Percentiles rank a stretch among this genome's conserved stretches.
These are phyloP conservation scores for Magnolia changhungtana DNA, from an alignment of 164 flowering plant genomes.

Conservation along the genomic window DNA sequence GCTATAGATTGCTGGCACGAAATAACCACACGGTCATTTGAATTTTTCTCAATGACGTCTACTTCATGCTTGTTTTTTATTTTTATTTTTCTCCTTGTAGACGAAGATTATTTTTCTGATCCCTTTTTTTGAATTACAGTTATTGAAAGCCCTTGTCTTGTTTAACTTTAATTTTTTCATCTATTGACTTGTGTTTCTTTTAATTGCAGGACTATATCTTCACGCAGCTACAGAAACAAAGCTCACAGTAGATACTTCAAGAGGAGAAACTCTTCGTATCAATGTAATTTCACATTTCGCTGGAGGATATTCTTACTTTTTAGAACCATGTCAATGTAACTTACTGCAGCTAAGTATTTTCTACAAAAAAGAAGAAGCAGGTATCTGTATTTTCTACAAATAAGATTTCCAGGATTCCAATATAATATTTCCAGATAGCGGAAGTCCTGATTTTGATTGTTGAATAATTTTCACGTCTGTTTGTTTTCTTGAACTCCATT, in stretches of 20 bases:
- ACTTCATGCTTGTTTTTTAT: background rate
- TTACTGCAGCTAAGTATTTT: too few species aligned
- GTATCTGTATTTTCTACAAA: background rate
- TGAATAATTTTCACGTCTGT: background rate
- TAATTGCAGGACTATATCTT: slow-evolving; percentile 29
- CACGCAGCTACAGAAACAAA: slow-evolving; percentile 27
- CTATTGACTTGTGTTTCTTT: background rate
- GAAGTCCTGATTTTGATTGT: background rate
- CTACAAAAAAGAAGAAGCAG: background rate
- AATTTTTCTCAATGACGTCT: background rate
- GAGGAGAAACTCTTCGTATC: slow-evolving; percentile 35
- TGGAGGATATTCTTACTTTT: background rate
- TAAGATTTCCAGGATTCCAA: background rate
- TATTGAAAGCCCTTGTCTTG: background rate
- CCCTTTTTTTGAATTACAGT: background rate
- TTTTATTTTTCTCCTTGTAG: too few species aligned
- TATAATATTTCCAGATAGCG: background rate
- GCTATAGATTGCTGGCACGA: too few species aligned
- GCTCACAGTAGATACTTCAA: slow-evolving; percentile 29
- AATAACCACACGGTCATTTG: too few species aligned
- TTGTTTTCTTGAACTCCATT: background rate
- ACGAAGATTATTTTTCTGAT: background rate
- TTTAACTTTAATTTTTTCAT: background rate
- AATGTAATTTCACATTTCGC: slow-evolving; percentile 15
- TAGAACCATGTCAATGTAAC: background rate